Evolutionary conservation across 495 filamentous ascomycete genomes (phyloP).

Genomic region (Patellaria atrata): DNA sequence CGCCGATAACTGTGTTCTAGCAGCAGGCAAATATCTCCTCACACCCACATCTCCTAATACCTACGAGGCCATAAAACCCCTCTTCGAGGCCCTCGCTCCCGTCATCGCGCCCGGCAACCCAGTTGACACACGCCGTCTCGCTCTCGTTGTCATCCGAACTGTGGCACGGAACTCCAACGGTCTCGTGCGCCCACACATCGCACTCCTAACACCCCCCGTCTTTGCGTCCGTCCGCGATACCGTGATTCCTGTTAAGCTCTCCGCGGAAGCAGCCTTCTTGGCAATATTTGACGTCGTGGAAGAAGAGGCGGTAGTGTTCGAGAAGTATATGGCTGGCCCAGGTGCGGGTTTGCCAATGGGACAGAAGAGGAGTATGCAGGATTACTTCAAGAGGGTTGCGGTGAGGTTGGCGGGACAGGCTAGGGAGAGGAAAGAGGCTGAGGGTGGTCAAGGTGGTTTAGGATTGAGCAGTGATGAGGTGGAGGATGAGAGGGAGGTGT

Average conservation of each 20-base stretch:
- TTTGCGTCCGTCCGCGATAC: conserved; percentile 84
- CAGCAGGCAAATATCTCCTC: conserved; percentile 89
- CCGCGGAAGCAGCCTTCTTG: conserved; percentile 87
- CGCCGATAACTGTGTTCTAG: conserved; percentile 78
- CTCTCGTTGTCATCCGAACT: conserved; percentile 81
- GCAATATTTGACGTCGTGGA: conserved; percentile 89
- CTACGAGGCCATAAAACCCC: conserved; percentile 57
- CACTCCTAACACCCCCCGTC: conserved; percentile 61
- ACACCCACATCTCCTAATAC: conserved; percentile 39
- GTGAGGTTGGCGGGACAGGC: conserved; percentile 69
- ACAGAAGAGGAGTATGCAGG: conserved; percentile 78
- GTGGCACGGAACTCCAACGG: conserved; percentile 62
- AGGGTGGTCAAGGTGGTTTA: conserved; percentile 74
- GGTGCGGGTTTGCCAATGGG: conserved; percentile 47
- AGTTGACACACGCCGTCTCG: conserved; percentile 68
- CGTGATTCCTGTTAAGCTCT: conserved; percentile 91
- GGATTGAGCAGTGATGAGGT: conserved; percentile 75
- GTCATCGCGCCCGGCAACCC: conserved; percentile 64
- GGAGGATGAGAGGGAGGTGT: conserved; percentile 90
- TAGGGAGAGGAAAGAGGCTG: conserved; percentile 74
- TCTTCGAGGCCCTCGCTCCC: conserved; percentile 61
- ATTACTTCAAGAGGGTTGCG: conserved; percentile 92
- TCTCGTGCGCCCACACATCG: conserved; percentile 62
- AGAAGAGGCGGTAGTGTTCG: conserved; percentile 71
- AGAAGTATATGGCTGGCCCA: conserved; percentile 65